Percentiles rank a stretch among this genome's conserved stretches.
Conservation (phyloP, 2,329 filamentous ascomycete species). For the Hirsutella rhossiliensis region DNA sequence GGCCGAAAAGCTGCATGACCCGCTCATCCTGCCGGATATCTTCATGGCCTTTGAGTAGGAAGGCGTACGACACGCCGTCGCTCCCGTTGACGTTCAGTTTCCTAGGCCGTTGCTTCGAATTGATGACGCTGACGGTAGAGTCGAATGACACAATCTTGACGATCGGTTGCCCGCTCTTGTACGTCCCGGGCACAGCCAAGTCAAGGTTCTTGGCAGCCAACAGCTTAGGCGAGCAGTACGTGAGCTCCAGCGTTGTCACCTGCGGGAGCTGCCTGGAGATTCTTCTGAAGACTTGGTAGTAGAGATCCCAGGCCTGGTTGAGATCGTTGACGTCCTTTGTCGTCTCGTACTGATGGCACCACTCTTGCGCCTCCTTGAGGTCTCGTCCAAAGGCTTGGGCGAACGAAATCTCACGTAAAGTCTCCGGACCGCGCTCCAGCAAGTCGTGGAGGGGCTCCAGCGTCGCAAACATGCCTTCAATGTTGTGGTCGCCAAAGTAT, state of each 20-base stretch:
- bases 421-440: constrained; percentile 84
- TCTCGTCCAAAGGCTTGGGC: constrained; percentile 95
- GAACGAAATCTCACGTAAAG: constrained; percentile 90
- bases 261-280: constrained; percentile 90
- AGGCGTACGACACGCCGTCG: constrained; percentile 78
- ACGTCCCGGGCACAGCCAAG: constrained; percentile 90
- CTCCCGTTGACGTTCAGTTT: constrained; percentile 82
- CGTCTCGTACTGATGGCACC: constrained; percentile 83
- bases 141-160: constrained; percentile 86
- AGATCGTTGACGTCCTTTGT: constrained; percentile 88
- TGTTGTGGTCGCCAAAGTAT: constrained; percentile 96
- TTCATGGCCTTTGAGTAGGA: constrained; percentile 95
- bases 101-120: constrained; percentile 89
- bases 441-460: constrained; percentile 85
- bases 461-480: constrained; percentile 91
- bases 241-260: constrained; percentile 81
- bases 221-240: constrained; percentile 92
- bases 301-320: constrained; percentile 97
- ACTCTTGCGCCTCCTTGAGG: constrained; percentile 86
- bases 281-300: constrained; percentile 95
- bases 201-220: constrained; percentile 77
- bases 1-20: constrained; percentile 97
- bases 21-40: constrained; percentile 98
- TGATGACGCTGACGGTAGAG: constrained; percentile 80
- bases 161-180: constrained; percentile 65